Evolutionary conservation across 2,329 filamentous ascomycete genomes (phyloP).

Genomic region (Aspergillus neoniger): DNA sequence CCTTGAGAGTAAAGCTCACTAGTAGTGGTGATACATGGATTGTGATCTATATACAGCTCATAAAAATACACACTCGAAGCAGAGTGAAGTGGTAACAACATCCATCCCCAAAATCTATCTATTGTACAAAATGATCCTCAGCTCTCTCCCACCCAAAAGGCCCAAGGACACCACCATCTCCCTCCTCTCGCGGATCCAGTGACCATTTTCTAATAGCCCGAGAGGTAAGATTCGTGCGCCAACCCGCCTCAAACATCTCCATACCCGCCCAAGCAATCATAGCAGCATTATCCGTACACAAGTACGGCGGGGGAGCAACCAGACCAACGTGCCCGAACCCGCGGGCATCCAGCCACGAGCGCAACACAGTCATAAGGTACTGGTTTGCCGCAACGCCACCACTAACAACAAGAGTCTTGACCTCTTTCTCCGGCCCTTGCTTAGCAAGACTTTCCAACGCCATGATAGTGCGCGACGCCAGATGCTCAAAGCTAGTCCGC

Average conservation of each 20-base stretch:
- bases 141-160: conserved; percentile 52
- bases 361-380: conserved; percentile 70
- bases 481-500: conserved; percentile 82
- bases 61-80: neutral
- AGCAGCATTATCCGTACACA: conserved; percentile 94
- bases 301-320: conserved; percentile 70
- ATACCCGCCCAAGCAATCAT: conserved; percentile 96
- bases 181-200: conserved; percentile 61
- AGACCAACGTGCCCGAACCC: conserved; percentile 65
- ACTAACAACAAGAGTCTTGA: conserved; percentile 73
- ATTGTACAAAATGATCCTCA: neutral
- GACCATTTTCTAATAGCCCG: conserved; percentile 70
- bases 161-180: conserved; percentile 69
- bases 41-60: neutral
- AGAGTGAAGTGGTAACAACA: neutral
- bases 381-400: conserved; percentile 88
- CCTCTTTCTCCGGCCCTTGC: conserved; percentile 23
- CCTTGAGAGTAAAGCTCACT: neutral
- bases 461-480: conserved; percentile 72
- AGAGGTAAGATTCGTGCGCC: conserved; percentile 62
- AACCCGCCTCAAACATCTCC: conserved; percentile 87
- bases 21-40: neutral
- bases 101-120: neutral
- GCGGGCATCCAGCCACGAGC: conserved; percentile 63
- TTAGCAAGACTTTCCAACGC: conserved; percentile 55